Conservation (phyloP, 148 eudicot species). For the Vaccinium myrtillus region DNA sequence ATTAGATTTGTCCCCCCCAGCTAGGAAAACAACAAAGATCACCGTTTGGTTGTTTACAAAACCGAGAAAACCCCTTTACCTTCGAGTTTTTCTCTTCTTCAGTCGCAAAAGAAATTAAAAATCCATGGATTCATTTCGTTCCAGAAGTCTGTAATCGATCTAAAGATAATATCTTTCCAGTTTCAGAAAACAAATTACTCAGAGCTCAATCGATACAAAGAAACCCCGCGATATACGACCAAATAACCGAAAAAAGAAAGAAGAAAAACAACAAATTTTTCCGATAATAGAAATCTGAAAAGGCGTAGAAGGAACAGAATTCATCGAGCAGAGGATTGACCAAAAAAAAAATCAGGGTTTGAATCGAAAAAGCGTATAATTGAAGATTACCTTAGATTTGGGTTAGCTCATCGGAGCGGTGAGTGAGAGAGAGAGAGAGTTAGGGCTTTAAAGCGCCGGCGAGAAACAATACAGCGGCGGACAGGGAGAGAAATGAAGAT, state of each 20-base stretch:
- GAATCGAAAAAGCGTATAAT: not conserved
- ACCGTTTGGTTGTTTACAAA: constrained; percentile 4
- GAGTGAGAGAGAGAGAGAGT: not conserved
- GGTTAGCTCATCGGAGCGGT: not conserved
- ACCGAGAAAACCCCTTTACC: not conserved
- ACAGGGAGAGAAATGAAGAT: constrained; percentile 6
- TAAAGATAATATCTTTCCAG: not conserved
- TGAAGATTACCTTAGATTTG: constrained; percentile 17
- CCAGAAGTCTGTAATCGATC: not conserved
- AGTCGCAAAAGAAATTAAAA: not conserved
- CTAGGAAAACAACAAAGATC: constrained; percentile 12
- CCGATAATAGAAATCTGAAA: not conserved
- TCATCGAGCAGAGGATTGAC: not conserved
- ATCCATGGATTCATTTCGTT: not conserved
- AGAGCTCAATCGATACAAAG: not conserved
- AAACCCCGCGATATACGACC: constrained; percentile 8
- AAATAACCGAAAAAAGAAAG: not conserved
- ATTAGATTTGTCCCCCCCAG: constrained; percentile 5
- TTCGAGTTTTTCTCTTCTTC: not conserved
- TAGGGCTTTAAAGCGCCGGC: constrained; percentile 21
- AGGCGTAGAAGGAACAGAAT: not conserved
- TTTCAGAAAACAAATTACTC: not conserved
- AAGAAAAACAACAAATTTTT: not conserved
- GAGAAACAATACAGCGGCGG: not conserved
- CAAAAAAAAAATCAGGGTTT: not conserved